phyloP scores from a whole-genome alignment of 129 eudicot genomes.

The Sambucus nigra region DNA sequence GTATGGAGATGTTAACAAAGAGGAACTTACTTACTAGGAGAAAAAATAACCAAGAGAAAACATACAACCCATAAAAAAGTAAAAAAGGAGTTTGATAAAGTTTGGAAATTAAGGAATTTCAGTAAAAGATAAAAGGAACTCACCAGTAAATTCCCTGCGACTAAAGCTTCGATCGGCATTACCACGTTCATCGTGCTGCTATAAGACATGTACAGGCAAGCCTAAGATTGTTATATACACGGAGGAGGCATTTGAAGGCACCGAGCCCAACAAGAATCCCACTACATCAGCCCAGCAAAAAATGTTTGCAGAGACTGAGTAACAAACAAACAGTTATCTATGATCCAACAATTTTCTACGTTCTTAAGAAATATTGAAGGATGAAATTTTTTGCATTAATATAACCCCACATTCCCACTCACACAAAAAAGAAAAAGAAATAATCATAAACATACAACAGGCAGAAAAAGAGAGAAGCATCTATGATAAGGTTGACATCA shows the following conservation, averaged over 20 bases:
- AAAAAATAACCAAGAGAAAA: too few species aligned
- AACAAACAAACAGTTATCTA: constrained; percentile 12
- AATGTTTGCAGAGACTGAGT: constrained; percentile 16
- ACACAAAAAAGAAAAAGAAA: too few species aligned
- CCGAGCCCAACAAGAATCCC: constrained; percentile 32
- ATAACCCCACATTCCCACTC: too few species aligned
- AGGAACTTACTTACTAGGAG: constrained; percentile 45
- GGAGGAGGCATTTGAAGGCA: constrained; percentile 43
- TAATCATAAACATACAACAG: too few species aligned
- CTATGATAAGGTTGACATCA: too few species aligned
- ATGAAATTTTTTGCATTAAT: too few species aligned
- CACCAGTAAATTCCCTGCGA: constrained; percentile 52
- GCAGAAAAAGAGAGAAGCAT: too few species aligned
- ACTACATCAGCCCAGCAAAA: constrained; percentile 31
- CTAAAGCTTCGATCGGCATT: constrained; percentile 59
- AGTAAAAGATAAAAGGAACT: constrained; percentile 8
- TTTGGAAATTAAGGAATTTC: too few species aligned
- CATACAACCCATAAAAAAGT: too few species aligned
- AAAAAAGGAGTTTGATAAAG: too few species aligned
- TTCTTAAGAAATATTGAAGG: too few species aligned
- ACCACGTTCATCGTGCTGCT: constrained; percentile 90
- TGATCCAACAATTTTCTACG: too few species aligned
- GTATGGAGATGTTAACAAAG: not conserved
- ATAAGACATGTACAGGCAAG: constrained; percentile 78
- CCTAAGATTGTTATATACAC: constrained; percentile 68